Conservation (phyloP, 495 filamentous ascomycete genomes). For the Clavariopsis aquatica region DNA sequence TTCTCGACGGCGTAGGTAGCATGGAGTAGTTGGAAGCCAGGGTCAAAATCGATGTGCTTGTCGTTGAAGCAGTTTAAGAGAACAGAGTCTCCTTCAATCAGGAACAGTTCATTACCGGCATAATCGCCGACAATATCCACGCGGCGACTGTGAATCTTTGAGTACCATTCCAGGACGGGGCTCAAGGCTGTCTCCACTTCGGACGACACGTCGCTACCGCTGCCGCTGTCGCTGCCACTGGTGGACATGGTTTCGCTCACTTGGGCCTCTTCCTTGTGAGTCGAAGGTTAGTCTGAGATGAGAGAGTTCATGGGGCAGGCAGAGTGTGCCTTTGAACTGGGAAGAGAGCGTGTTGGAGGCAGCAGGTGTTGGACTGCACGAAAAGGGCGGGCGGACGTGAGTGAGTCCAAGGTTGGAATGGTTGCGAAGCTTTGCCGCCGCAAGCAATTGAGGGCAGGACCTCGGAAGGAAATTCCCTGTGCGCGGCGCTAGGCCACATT, state of each 20-base stretch:
- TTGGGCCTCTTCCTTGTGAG: conserved; percentile 1
- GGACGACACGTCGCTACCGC: conserved; percentile 8
- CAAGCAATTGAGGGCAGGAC: not conserved
- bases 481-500: not conserved
- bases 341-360: not conserved
- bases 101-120: conserved; percentile 68
- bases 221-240: conserved; percentile 6
- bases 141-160: conserved; percentile 36
- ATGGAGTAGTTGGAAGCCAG: conserved; percentile 74
- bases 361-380: not conserved
- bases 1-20: conserved; percentile 66
- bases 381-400: not conserved
- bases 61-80: conserved; percentile 63
- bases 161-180: conserved; percentile 39
- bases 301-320: not conserved
- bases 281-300: not conserved
- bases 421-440: not conserved
- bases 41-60: conserved; percentile 60
- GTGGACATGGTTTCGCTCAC: not conserved
- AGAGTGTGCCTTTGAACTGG: not conserved
- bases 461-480: conserved; percentile 5
- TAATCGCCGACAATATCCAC: conserved; percentile 73
- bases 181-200: not conserved
- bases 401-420: not conserved
- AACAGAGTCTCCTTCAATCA: conserved; percentile 73